Conservation (phyloP, 1,139 yeast species). For the Yamadazyma atlantica region DNA sequence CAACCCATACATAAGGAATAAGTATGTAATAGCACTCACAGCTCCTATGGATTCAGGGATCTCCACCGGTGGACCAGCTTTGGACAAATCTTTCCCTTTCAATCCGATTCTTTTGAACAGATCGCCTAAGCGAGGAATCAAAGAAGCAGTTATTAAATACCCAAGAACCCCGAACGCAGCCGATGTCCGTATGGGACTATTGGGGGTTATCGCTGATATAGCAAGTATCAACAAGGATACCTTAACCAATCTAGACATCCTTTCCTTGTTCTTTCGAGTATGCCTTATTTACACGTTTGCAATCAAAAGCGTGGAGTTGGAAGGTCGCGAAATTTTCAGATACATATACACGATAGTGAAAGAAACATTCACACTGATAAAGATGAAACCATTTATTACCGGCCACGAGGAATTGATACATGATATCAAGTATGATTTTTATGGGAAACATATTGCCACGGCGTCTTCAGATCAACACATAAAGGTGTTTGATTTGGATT, state of each 20-base stretch:
- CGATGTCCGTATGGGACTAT: conserved; percentile 48
- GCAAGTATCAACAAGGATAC: conserved; percentile 20
- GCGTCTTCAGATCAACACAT: conserved; percentile 92
- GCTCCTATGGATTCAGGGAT: conserved; percentile 93
- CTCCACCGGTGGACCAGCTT: conserved; percentile 50
- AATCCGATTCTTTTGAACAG: conserved; percentile 77
- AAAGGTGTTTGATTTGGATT: conserved; percentile 76
- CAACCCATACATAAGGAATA: conserved; percentile 77
- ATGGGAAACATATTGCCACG: conserved; percentile 87
- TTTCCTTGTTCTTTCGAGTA: conserved; percentile 2
- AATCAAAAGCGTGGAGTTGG: background rate
- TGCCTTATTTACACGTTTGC: conserved; percentile 3
- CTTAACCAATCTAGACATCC: conserved; percentile 12
- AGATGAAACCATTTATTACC: conserved; percentile 71
- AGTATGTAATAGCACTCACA: conserved; percentile 76
- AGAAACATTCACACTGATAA: too few species aligned
- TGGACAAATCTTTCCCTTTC: conserved; percentile 80
- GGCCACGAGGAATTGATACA: conserved; percentile 92
- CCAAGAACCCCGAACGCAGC: conserved; percentile 70
- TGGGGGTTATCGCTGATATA: conserved; percentile 23
- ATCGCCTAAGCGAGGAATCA: conserved; percentile 68
- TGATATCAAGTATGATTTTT: conserved; percentile 84
- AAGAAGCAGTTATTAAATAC: conserved; percentile 51
- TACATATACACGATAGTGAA: too few species aligned
- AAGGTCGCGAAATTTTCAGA: background rate